phyloP scores from a whole-genome alignment of 2,329 filamentous ascomycete genomes.

The Atkinsonella texensis region DNA sequence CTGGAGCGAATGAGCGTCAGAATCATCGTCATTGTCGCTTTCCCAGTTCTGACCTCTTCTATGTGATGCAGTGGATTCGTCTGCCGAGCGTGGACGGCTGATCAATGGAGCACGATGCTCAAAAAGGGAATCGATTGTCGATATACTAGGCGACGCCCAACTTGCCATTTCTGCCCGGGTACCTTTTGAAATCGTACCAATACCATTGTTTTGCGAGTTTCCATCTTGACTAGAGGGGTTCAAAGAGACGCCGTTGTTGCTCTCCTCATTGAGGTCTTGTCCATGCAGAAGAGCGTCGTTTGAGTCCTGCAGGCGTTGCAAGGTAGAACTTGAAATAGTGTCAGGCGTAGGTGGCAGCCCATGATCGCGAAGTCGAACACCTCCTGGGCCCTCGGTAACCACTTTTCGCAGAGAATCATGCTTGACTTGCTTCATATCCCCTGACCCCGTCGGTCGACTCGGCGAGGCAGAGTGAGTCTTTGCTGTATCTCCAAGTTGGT shows the following conservation, averaged over 20 bases:
- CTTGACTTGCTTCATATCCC: slow-evolving; percentile 32
- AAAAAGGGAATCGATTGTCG: slow-evolving; percentile 7
- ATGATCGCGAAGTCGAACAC: slow-evolving; percentile 29
- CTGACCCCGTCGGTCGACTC: slow-evolving; percentile 11
- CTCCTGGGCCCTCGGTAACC: slow-evolving; percentile 31
- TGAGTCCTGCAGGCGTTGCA: slow-evolving; percentile 38
- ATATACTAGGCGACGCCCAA: slow-evolving; percentile 4
- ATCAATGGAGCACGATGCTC: slow-evolving; percentile 14
- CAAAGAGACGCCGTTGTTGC: slow-evolving; percentile 19
- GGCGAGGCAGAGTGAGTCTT: slow-evolving; percentile 9
- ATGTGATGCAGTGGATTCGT: slow-evolving; percentile 31
- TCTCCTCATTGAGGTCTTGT: slow-evolving; percentile 16
- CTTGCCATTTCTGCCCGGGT: neutral
- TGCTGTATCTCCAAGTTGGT: slow-evolving; percentile 14
- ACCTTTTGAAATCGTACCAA: neutral
- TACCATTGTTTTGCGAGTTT: slow-evolving; percentile 4
- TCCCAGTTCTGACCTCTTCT: slow-evolving; percentile 31
- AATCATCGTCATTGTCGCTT: slow-evolving; percentile 30
- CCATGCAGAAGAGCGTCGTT: slow-evolving; percentile 33
- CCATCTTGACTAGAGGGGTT: slow-evolving; percentile 13
- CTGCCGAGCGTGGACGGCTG: slow-evolving; percentile 33
- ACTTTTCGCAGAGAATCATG: slow-evolving; percentile 36
- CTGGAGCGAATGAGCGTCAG: slow-evolving; percentile 28
- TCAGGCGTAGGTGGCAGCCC: slow-evolving; percentile 46
- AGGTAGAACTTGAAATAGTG: slow-evolving; percentile 44